Percentiles rank a stretch among this genome's conserved stretches.
phyloP scores from a whole-genome alignment of 192 early-diverging fungal genomes.

The Backusella australiensis region DNA sequence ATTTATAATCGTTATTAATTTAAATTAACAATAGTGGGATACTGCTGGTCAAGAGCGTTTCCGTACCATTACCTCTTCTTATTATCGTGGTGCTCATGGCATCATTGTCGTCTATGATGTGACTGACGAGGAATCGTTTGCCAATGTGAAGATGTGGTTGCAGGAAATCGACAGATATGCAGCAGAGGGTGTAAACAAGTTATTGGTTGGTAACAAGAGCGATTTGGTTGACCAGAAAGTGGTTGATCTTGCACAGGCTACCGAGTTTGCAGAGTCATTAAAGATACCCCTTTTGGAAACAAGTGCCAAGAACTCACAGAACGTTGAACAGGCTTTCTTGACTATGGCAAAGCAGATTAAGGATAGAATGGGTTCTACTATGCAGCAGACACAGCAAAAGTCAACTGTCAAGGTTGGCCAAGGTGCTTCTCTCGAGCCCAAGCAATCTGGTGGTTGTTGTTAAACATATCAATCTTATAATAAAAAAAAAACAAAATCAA shows the following conservation, averaged over 20 bases:
- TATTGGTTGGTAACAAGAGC: slow-evolving; percentile 95
- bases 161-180: slow-evolving; percentile 97
- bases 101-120: slow-evolving; percentile 98
- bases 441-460: slow-evolving; percentile 14
- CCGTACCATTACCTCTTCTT: slow-evolving; percentile 94
- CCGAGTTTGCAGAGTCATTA: slow-evolving; percentile 88
- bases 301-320: slow-evolving; percentile 94
- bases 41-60: slow-evolving; percentile 97
- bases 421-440: background rate
- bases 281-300: slow-evolving; percentile 96
- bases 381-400: slow-evolving; percentile 25
- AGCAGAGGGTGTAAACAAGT: slow-evolving; percentile 92
- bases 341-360: slow-evolving; percentile 99
- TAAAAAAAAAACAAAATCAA: background rate
- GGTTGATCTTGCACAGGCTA: slow-evolving; percentile 41
- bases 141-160: slow-evolving; percentile 95
- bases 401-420: slow-evolving; percentile 15
- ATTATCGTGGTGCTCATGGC: slow-evolving; percentile 95
- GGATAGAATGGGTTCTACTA: slow-evolving; percentile 64
- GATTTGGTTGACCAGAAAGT: slow-evolving; percentile 89
- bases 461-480: slow-evolving; percentile 29
- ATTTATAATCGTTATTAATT: background rate
- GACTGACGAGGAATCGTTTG: slow-evolving; percentile 89
- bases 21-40: slow-evolving; percentile 65
- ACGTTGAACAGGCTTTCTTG: slow-evolving; percentile 99